phyloP scores from a whole-genome alignment of 2,329 filamentous ascomycete species.

The Monosporascus sp. region DNA sequence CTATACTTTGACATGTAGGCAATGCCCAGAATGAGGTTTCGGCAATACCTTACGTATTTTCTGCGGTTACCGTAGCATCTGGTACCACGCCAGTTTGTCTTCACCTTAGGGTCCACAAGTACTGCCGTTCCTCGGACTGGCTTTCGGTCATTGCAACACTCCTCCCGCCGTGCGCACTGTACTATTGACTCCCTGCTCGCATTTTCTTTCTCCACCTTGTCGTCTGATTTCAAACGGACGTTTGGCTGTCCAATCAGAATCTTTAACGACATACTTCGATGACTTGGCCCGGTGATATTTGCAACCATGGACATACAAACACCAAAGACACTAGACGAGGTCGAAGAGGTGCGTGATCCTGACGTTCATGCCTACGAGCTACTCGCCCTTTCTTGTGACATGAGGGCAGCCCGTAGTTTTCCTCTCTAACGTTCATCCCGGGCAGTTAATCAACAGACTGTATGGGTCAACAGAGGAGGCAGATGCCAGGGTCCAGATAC shows the following conservation, averaged over 20 bases:
- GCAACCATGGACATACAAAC: not conserved
- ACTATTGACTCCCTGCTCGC: not conserved
- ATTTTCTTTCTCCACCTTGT: not conserved
- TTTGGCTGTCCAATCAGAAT: not conserved
- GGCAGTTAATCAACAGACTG: slow-evolving; percentile 44
- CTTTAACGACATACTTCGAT: not conserved
- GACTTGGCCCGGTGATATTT: not conserved
- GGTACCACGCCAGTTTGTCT: too few species aligned
- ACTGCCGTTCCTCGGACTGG: too few species aligned
- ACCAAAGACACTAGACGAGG: not conserved
- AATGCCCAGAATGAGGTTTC: too few species aligned
- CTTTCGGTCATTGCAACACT: too few species aligned
- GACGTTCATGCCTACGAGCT: too few species aligned
- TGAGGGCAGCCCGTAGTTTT: not conserved
- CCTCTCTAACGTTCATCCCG: not conserved
- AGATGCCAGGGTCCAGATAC: slow-evolving; percentile 45
- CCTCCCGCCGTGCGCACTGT: too few species aligned
- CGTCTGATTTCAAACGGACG: not conserved
- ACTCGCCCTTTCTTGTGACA: too few species aligned
- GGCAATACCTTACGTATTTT: too few species aligned
- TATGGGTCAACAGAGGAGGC: slow-evolving; percentile 46
- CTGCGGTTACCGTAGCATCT: too few species aligned
- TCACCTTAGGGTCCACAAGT: too few species aligned
- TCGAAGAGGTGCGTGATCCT: not conserved
- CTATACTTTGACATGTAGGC: too few species aligned